Evolutionary conservation across 495 filamentous ascomycete species (phyloP).

Genomic region (Cercophora scortea): DNA sequence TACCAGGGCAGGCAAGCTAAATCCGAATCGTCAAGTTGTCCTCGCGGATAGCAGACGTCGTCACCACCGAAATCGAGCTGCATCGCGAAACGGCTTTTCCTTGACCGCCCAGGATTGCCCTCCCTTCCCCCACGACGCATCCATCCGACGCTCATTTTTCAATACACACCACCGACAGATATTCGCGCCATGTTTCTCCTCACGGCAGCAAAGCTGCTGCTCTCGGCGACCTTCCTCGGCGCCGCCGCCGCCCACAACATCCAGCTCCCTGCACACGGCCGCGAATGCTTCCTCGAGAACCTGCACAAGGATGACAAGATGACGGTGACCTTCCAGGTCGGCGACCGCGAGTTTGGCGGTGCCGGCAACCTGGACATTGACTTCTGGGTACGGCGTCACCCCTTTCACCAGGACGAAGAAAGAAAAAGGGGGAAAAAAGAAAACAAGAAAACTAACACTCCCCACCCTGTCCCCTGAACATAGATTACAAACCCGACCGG

Average conservation of each 20-base stretch:
- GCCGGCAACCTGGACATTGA: constrained; percentile 94
- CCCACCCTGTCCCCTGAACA: not conserved
- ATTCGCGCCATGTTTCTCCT: constrained; percentile 21
- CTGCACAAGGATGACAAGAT: constrained; percentile 93
- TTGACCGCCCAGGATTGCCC: not conserved
- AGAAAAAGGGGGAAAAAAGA: no score
- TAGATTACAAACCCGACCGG: constrained; percentile 79
- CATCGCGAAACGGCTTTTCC: not conserved
- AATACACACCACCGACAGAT: no score
- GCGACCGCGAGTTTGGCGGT: constrained; percentile 90
- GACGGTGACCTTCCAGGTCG: constrained; percentile 98
- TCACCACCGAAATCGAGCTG: not conserved
- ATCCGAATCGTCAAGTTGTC: constrained; percentile 12
- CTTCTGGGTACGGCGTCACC: constrained; percentile 73
- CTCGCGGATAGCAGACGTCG: not conserved
- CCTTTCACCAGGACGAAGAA: no score
- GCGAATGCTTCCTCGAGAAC: constrained; percentile 95
- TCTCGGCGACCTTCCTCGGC: constrained; percentile 53
- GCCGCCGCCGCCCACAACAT: constrained; percentile 81
- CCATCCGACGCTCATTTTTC: no score
- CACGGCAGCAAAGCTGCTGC: constrained; percentile 48
- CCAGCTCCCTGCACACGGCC: constrained; percentile 78
- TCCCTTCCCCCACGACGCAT: not conserved
- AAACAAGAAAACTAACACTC: no score
- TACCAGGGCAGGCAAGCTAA: no score